These are phyloP conservation scores for Pelargonium fulgidum DNA, from an alignment of 441 rosid species.

Conservation along the genomic window DNA sequence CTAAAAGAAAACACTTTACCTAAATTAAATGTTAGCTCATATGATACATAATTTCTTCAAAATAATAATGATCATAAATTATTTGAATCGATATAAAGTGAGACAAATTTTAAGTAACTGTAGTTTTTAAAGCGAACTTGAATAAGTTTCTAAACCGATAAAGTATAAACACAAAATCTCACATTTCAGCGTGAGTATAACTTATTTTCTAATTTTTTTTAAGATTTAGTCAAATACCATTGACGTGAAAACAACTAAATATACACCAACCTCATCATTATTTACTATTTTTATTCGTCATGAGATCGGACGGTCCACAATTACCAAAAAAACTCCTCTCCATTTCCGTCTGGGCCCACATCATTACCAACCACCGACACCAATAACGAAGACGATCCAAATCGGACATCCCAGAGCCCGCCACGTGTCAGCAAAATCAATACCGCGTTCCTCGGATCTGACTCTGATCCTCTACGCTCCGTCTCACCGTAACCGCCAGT, in stretches of 20 bases:
- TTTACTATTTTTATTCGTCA: neutral
- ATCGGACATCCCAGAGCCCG: neutral
- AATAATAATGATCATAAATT: no score
- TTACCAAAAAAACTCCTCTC: no score
- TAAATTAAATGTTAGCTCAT: no score
- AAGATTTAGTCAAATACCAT: neutral
- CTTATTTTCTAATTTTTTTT: neutral
- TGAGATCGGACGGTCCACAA: conserved; percentile 1
- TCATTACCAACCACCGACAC: conserved; percentile 28
- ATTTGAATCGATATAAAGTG: no score
- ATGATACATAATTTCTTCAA: no score
- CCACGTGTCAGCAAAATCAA: conserved; percentile 21
- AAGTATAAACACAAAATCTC: no score
- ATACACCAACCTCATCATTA: neutral
- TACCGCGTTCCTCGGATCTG: conserved; percentile 9
- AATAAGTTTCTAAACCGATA: no score
- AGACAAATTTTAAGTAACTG: no score
- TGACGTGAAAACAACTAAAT: neutral
- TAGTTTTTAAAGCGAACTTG: no score
- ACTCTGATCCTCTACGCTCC: conserved; percentile 6
- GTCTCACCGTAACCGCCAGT: conserved; percentile 1
- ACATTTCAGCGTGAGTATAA: no score
- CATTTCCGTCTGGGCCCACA: no score
- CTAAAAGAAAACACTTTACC: no score
- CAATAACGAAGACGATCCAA: neutral